phyloP scores from a whole-genome alignment of 352 stramenopile genomes.

The Elongisporangium undulatum region DNA sequence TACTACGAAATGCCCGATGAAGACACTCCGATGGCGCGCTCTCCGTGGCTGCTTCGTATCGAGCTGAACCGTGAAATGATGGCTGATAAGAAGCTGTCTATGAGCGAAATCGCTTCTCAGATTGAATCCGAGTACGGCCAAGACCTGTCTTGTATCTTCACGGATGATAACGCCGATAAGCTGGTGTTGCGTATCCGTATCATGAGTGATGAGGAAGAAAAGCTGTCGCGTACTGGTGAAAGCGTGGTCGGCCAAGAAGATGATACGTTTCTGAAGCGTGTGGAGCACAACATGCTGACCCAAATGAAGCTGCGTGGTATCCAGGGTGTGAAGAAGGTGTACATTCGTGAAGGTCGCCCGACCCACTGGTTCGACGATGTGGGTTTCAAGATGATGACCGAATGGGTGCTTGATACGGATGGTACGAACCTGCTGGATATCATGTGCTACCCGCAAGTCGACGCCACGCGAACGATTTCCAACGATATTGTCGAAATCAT shows the following conservation, averaged over 20 bases:
- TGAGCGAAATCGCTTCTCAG: constrained; percentile 95
- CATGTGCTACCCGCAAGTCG: constrained; percentile 95
- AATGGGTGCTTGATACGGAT: constrained; percentile 99
- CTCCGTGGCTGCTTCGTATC: constrained; percentile 98
- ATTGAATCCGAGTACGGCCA: constrained; percentile 95
- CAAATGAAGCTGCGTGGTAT: constrained; percentile 97
- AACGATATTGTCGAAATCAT: constrained; percentile 99
- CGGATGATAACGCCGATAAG: constrained; percentile 98
- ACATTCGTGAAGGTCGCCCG: constrained; percentile 94
- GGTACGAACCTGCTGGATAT: constrained; percentile 98
- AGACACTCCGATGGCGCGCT: constrained; percentile 92
- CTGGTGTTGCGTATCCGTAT: constrained; percentile 97
- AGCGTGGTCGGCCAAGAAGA: constrained; percentile 90
- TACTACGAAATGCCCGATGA: constrained; percentile 98
- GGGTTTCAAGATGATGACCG: constrained; percentile 93
- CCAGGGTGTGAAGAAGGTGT: constrained; percentile 98
- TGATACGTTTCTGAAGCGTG: constrained; percentile 95
- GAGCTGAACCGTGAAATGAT: constrained; percentile 98
- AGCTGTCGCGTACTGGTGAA: constrained; percentile 74
- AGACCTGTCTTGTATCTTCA: constrained; percentile 96
- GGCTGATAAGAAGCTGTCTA: constrained; percentile 96
- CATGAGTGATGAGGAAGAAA: constrained; percentile 92
- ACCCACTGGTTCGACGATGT: constrained; percentile 94
- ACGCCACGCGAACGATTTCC: constrained; percentile 95
- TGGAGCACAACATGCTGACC: constrained; percentile 97